Base-by-base conservation (phyloP, 2,329 filamentous ascomycete genomes). In the Monilinia fructigena region DNA sequence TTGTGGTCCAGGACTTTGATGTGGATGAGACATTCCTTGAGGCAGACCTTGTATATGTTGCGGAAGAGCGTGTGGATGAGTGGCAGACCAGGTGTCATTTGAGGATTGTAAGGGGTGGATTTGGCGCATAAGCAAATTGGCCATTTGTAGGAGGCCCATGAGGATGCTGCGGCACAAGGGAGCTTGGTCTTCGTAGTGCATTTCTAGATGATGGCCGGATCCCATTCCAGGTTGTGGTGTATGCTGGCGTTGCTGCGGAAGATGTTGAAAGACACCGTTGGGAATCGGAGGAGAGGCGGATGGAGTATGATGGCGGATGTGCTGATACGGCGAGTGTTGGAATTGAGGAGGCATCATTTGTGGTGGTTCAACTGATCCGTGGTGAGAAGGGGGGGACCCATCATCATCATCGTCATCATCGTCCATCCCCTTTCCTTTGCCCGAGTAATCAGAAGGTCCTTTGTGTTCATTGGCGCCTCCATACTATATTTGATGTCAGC, bases 391-490 rank as follows among this genome's bases (percentile, higher is more conserved):
- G 8, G 90, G 91, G 67, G 84, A 89, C 40, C 90, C 89, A 67
- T 89, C 88, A 64, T 92, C 87, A 59, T 65, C 63, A 48, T 93
- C 89, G 31, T 91, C 90, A 38, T 90, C 91, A 20, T 96, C 93
- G 60, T 95, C 73, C 92, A 71, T 90, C 66, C 81, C 82, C 68
- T 85, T 85, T 67, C 83, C 82, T 78, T 89, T 89, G 71, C 92
- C 92, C 75, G 89, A 91, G 79, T 97, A 99, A 79, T 99, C 95
- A 65, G 86, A 85, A 0, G 95, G 95, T 2, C 94, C 94, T 80
- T 98, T 99, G 80, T 98, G 94, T 78, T 99, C 95, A 78, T 95
- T 96, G 55, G 93, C 89, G 67, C 88, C 89, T 74, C 93, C 93
- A 82, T 96, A 96, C 93, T 97, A 77, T 62, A 54, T 54, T 54